These are phyloP conservation scores for Calonectria henricotiae DNA, from an alignment of 2,329 filamentous ascomycete species.

Conservation along the genomic window DNA sequence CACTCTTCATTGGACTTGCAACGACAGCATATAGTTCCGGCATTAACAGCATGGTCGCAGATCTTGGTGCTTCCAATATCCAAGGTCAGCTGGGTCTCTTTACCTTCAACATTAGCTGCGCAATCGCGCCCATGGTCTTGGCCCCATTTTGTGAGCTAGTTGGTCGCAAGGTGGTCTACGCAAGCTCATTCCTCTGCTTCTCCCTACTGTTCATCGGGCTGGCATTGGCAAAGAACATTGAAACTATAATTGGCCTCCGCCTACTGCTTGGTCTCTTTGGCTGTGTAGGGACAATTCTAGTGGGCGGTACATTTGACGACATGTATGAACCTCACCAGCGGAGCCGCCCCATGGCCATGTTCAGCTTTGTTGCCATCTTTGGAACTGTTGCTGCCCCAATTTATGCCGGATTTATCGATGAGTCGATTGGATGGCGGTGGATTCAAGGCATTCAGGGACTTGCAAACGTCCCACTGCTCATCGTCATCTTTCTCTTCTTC, in stretches of 20 bases:
- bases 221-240: conserved; percentile 2
- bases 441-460: conserved; percentile 11
- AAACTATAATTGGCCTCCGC: not conserved
- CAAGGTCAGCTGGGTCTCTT: conserved; percentile 1
- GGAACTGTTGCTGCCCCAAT: conserved; percentile 30
- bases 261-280: conserved; percentile 40
- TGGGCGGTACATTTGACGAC: conserved; percentile 48
- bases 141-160: conserved; percentile 10
- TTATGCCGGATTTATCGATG: conserved; percentile 11
- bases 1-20: conserved; percentile 4
- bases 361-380: conserved; percentile 48
- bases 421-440: conserved; percentile 7
- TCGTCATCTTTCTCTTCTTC: conserved; percentile 9
- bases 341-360: conserved; percentile 49
- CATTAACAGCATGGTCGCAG: not conserved
- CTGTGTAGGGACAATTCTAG: conserved; percentile 48
- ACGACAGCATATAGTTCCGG: conserved; percentile 14
- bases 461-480: not conserved
- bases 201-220: not conserved
- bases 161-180: conserved; percentile 16
- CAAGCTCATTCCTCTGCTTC: not conserved
- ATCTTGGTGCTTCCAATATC: not conserved
- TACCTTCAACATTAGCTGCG: conserved; percentile 8
- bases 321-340: conserved; percentile 49
- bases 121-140: not conserved